These are phyloP conservation scores for Fusarium pseudograminearum DNA, from an alignment of 2,329 filamentous ascomycete genomes.

Conservation along the genomic window DNA sequence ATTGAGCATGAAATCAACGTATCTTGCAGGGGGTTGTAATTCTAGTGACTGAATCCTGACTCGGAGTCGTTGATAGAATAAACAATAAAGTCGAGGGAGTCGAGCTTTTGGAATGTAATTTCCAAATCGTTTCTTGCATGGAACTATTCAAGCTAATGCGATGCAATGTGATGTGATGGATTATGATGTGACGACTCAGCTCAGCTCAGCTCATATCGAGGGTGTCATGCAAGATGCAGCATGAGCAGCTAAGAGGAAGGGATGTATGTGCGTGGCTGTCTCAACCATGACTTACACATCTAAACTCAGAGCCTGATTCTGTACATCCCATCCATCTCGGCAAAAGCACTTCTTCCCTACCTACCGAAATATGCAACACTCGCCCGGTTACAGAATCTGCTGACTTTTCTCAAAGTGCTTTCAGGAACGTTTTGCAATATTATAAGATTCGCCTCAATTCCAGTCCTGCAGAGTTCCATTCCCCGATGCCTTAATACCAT, in stretches of 20 bases:
- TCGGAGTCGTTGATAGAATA: background rate
- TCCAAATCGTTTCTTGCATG: background rate
- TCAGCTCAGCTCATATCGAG: conserved; percentile 8
- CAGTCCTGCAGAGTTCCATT: background rate
- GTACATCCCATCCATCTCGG: background rate
- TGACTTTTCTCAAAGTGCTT: background rate
- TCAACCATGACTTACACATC: conserved; percentile 7
- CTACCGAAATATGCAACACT: background rate
- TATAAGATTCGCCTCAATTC: conserved; percentile 8
- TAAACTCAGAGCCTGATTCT: conserved; percentile 13
- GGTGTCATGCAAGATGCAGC: background rate
- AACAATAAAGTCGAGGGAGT: background rate
- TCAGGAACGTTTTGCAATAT: background rate
- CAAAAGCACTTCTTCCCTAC: background rate
- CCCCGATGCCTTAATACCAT: background rate
- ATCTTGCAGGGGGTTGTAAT: background rate
- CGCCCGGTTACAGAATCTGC: background rate
- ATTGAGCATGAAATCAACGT: background rate
- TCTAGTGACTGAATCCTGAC: background rate
- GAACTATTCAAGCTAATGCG: background rate
- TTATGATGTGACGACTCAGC: background rate
- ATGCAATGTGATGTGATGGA: conserved; percentile 7
- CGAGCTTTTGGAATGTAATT: conserved; percentile 9
- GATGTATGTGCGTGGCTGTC: conserved; percentile 9
- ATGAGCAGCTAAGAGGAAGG: background rate